Base-by-base conservation (phyloP, 2,329 filamentous ascomycete species). In the Cladosporium sp. region DNA sequence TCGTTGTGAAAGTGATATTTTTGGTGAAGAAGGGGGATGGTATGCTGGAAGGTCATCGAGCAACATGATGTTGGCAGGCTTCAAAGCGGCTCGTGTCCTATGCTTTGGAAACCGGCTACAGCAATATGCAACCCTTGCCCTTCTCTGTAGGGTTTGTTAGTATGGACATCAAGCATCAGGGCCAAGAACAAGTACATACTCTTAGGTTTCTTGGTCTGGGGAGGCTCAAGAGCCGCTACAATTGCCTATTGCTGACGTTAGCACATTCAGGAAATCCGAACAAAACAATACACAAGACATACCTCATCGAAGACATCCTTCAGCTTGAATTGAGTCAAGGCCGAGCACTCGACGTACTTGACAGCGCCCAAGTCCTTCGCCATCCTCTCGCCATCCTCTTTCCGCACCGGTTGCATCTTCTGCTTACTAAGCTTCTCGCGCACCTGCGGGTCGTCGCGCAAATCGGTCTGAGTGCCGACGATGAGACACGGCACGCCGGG, bases 221-320 rank as follows among this genome's bases (percentile, higher is more conserved):
- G 88, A 38, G 92, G 92, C 73, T 97, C 92, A 57, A 97, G 78
- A 36, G 92, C 92, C 56, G 92, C 92, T 58, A 97, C 92, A 64
- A 97, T 97, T 20, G 92, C 92, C 91, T 96, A 57, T 39, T 38
- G 43, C 38, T 56, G 44, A n/a, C n/a, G 57, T 60, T 49, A 62
- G 63, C 43, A 59, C 30, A 12, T 29, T 20, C 12, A 20, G 37
- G 32, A 36, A 17, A n/a, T 11, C 13, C n/a, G 11, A 13, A 7
- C 27, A 7, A n/a, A 41, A 3, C 6, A 8, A n/a, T 13, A 8
- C 17, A 15, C 18, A 20, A 13, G 13, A 67, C 80, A 62, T 80
- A 95, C 91, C 87, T 97, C 93, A 66, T 99, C 93, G 73, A 99
- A 99, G 15, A 99, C 93, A 68, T 97, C 93, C 80, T 99, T 99